These are phyloP conservation scores for Russula lepida DNA, from an alignment of 768 basidiomycete genomes.

Conservation along the genomic window DNA sequence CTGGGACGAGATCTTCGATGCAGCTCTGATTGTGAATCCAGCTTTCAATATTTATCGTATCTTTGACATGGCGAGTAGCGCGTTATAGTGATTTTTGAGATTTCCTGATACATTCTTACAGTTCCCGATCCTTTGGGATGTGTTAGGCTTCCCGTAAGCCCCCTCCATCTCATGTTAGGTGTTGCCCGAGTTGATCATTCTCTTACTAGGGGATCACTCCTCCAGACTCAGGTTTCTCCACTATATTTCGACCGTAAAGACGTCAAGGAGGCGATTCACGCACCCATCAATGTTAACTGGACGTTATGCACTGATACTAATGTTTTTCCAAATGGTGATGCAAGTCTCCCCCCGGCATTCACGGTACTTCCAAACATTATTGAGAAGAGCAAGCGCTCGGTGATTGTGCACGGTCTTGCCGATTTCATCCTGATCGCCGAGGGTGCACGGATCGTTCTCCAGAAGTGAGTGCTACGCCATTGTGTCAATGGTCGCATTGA, in stretches of 20 bases:
- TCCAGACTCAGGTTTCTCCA: constrained; percentile 45
- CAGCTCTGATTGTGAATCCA: constrained; percentile 55
- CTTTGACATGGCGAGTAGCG: constrained; percentile 49
- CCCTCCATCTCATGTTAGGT: background rate
- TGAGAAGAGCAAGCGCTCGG: constrained; percentile 59
- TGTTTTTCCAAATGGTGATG: constrained; percentile 57
- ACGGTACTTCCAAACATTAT: constrained; percentile 67
- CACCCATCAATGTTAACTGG: constrained; percentile 54
- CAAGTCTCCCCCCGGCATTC: constrained; percentile 51
- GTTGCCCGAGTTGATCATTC: background rate
- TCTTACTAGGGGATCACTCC: constrained; percentile 39
- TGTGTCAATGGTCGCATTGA: background rate
- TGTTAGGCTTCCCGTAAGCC: constrained; percentile 28
- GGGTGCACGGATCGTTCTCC: constrained; percentile 37
- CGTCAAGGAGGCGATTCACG: constrained; percentile 66
- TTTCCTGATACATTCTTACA: constrained; percentile 14
- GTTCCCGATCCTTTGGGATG: constrained; percentile 68
- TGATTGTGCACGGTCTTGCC: constrained; percentile 64
- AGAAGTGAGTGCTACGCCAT: constrained; percentile 28
- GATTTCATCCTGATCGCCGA: constrained; percentile 70
- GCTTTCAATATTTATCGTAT: constrained; percentile 74
- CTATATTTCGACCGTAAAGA: constrained; percentile 64
- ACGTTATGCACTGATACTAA: constrained; percentile 48
- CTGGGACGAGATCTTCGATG: constrained; percentile 58
- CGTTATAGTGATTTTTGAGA: background rate